Evolutionary conservation across 228 moss, liverwort and hornwort species (phyloP), one percentile per base, ranked within the genome.

Genomic region (Sphagnum fallax): DNA sequence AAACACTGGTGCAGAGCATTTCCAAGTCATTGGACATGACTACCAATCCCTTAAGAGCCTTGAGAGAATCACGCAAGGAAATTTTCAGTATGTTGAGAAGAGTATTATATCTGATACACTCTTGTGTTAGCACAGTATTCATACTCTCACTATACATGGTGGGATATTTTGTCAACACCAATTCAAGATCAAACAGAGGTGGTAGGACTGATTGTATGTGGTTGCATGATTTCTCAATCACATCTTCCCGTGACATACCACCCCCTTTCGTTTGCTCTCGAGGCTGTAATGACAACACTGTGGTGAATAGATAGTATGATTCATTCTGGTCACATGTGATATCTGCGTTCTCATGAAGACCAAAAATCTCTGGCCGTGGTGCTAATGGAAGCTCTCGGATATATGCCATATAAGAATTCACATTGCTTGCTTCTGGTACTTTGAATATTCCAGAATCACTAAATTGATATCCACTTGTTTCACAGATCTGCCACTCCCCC

Each of bases 271-370:
- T 64, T 73, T 84, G 77, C 67, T 96, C 96, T 16, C 91, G 71
- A 64, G 96, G 96, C 74, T 96, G 96, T 6, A 92, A 75, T 5
- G 88, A 86, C 59, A 92, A 76, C 4, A 96, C 75, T 0, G 89
- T 91, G 48, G 70, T 65, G 70, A 91, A 92, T 4, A 96, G 80
- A 16, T 91, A 91, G 48, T 96, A 86, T 0, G 92, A 83, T 52
- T 96, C 96, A 18, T 96, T 96, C 77, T 91, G 91, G 75, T 96
- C 86, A 72, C 96, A 96, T 48, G 92, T 96, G 6, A 96, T 96
- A 70, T 96, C 84, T 13, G 92, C 92, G 68, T 96, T 96, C 61
- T 91, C 88, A 70, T 96, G 92, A 13, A 96, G 83, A 48, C 96
- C 96, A 75, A 96, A 96, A 51, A 96, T 92, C 69, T 96, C 96